Base-by-base conservation (phyloP, 306 rosid species). In the Coriaria nepalensis region DNA sequence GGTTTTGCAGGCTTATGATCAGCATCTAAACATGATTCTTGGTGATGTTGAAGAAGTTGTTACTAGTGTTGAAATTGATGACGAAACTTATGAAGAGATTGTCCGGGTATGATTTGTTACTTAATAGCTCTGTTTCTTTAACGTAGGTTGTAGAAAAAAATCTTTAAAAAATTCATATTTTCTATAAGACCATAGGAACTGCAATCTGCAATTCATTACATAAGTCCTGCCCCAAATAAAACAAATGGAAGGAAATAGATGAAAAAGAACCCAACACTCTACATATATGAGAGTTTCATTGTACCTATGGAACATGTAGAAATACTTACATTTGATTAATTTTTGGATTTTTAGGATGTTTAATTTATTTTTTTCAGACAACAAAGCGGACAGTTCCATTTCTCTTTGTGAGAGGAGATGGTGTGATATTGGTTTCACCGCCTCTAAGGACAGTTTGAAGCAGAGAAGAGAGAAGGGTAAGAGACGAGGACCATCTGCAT, bases 11-110 rank as follows among this genome's bases (percentile, higher is more conserved):
- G 99, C 99, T 40, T 92, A 92, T 66, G 99, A 92, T 78, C 99
- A 92, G 56, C 99, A 92, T 72, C 83, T 92, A 47, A 92, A 92
- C 70, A 92, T 92, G 99, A 92, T 92, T 72, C 99, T 92, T n/a
- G 99, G 99, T 36, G 99, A 92, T 68, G 98, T 92, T 14, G 98
- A 92, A 62, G 98, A 92, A 73, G 35, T 79, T 13, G 93, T 92
- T 57, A 92, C 98, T 6, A 73, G 94, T 6, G 93, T 92, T 6
- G 98, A 92, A 70, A 92, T 92, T 7, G 98, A 92, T 48, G 98
- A 92, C 54, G 98, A 92, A 63, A 92, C 98, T 4, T 92, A 92
- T 47, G 98, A 92, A 86, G 98, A 92, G 72, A 92, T 92, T 61
- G 96, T 92, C 48, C 82, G 98, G 88, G 98, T 92, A 82, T 57